These are phyloP conservation scores for Rhizophagus sp. DNA, from an alignment of 192 early-diverging fungal genomes.

Conservation along the genomic window DNA sequence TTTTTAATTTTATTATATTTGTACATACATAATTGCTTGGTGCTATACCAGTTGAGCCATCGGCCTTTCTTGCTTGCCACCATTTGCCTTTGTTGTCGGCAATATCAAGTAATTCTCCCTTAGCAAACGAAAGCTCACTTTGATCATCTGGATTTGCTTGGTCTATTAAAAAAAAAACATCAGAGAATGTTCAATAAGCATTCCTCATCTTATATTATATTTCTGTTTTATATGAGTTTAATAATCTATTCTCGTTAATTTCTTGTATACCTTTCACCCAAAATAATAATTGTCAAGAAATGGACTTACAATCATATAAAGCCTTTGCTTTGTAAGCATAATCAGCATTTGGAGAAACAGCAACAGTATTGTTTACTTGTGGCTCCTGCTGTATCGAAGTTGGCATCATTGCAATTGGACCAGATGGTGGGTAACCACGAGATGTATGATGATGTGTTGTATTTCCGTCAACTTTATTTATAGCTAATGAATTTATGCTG, in stretches of 20 bases:
- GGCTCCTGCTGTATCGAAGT: background rate
- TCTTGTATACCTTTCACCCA: no score
- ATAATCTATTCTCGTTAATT: background rate
- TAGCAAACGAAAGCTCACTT: slow-evolving; percentile 86
- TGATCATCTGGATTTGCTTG: slow-evolving; percentile 88
- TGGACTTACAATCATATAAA: slow-evolving; percentile 61
- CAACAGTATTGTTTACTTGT: slow-evolving; percentile 39
- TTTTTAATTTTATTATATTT: background rate
- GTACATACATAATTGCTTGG: slow-evolving; percentile 76
- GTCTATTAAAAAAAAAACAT: slow-evolving; percentile 48
- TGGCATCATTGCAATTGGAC: slow-evolving; percentile 34
- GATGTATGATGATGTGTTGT: slow-evolving; percentile 33
- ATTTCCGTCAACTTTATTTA: background rate
- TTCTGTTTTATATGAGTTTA: background rate
- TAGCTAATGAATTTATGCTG: slow-evolving; percentile 1
- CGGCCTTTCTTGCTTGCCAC: slow-evolving; percentile 89
- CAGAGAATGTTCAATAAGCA: background rate
- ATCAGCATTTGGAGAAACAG: slow-evolving; percentile 48
- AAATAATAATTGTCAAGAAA: background rate
- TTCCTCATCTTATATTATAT: background rate
- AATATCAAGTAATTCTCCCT: slow-evolving; percentile 86
- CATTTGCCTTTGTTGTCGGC: slow-evolving; percentile 93
- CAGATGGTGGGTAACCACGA: slow-evolving; percentile 43
- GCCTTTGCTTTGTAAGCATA: slow-evolving; percentile 66
- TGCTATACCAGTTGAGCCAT: slow-evolving; percentile 83